phyloP scores from a whole-genome alignment of 2,329 filamentous ascomycete genomes.

The Neoscytalidium dimidiatum region DNA sequence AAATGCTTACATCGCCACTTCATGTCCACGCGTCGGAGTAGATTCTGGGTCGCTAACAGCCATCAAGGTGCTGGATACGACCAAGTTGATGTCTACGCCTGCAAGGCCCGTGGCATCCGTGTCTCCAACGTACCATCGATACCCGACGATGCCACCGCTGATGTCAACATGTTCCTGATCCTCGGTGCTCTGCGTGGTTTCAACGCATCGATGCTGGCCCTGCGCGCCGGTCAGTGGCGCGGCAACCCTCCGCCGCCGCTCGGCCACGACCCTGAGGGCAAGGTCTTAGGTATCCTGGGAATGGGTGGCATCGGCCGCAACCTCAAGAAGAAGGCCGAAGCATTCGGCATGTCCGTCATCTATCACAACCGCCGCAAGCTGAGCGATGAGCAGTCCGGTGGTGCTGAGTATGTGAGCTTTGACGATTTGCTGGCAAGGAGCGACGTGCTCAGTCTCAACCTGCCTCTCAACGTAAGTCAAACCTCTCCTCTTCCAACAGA shows the following conservation, averaged over 20 bases:
- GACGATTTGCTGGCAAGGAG: constrained; percentile 69
- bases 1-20: neutral
- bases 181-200: constrained; percentile 78
- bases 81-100: constrained; percentile 73
- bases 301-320: constrained; percentile 86
- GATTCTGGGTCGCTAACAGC: neutral
- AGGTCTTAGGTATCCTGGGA: constrained; percentile 76
- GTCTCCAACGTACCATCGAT: constrained; percentile 83
- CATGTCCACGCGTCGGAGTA: too few relatives aligned
- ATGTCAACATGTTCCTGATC: constrained; percentile 78
- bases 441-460: constrained; percentile 78
- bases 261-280: constrained; percentile 78
- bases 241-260: constrained; percentile 57
- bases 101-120: constrained; percentile 64
- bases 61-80: constrained; percentile 77
- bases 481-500: neutral
- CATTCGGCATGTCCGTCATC: constrained; percentile 73
- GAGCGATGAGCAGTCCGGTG: constrained; percentile 54
- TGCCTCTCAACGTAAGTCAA: constrained; percentile 73
- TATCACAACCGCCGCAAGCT: constrained; percentile 73
- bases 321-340: constrained; percentile 71
- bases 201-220: constrained; percentile 63
- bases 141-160: constrained; percentile 81
- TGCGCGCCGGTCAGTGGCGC: constrained; percentile 70
- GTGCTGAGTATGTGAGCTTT: constrained; percentile 70